These are phyloP conservation scores for Dispira parvispora DNA, from an alignment of 192 early-diverging fungal species.

Conservation along the genomic window DNA sequence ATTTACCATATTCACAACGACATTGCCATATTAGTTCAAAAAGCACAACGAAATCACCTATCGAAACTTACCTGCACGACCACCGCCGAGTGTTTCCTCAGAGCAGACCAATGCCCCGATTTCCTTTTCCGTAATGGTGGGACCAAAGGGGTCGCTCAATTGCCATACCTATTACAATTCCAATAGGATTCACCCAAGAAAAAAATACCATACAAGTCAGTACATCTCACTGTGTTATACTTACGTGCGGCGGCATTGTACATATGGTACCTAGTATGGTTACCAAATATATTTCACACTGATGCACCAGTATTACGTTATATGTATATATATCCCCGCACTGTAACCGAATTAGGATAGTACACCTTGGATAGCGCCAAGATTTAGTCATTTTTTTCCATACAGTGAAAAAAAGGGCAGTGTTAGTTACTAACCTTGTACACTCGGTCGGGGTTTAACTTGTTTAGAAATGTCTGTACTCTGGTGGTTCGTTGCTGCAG, in stretches of 20 bases:
- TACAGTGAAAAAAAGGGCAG: no score
- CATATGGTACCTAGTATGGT: constrained; percentile 12
- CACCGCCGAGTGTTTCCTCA: constrained; percentile 62
- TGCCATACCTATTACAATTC: no score
- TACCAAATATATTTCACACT: no score
- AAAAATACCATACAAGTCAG: constrained; percentile 19
- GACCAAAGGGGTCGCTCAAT: constrained; percentile 59
- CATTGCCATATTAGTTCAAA: no score
- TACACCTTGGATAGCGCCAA: no score
- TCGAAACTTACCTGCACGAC: constrained; percentile 36
- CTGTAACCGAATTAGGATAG: no score
- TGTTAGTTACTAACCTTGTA: neutral
- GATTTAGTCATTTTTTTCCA: no score
- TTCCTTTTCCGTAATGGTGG: constrained; percentile 51
- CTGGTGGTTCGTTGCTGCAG: neutral
- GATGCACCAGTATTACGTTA: no score
- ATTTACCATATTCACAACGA: no score
- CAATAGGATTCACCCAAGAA: neutral
- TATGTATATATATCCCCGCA: no score
- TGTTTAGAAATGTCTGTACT: neutral
- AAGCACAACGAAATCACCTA: no score
- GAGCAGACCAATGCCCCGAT: constrained; percentile 73
- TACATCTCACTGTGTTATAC: no score
- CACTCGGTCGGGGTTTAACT: neutral
- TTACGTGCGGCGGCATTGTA: constrained; percentile 23